These are phyloP conservation scores for Diplosphaera chodatii DNA, from an alignment of 139 green algal species.

Conservation along the genomic window DNA sequence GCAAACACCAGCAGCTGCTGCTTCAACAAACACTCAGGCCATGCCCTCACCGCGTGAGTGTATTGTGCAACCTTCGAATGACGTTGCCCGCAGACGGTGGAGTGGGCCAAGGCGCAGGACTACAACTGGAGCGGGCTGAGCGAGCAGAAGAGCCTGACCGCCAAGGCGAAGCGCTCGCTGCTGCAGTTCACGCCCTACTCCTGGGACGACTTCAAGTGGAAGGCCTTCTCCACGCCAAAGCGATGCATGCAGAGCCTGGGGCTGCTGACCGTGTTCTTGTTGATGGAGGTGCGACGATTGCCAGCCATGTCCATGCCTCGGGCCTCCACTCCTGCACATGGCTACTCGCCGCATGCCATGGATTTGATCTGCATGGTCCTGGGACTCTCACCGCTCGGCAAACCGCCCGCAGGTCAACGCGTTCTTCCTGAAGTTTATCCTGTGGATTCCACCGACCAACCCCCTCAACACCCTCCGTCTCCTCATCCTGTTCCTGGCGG, in stretches of 20 bases:
- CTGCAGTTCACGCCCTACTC: conserved; percentile 75
- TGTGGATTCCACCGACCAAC: conserved; percentile 84
- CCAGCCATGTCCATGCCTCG: no score
- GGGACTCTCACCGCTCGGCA: no score
- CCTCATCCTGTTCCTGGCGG: conserved; percentile 47
- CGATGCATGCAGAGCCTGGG: conserved; percentile 41
- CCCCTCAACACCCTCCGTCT: conserved; percentile 73
- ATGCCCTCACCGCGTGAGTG: no score
- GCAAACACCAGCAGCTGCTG: no score
- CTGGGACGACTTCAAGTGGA: conserved; percentile 65
- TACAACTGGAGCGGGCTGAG: conserved; percentile 66
- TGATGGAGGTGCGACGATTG: conserved; percentile 2
- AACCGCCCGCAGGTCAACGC: conserved; percentile 81
- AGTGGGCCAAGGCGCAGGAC: conserved; percentile 3
- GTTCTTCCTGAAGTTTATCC: conserved; percentile 93
- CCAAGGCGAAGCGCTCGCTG: conserved; percentile 49
- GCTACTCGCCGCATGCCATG: no score
- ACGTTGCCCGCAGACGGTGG: neutral
- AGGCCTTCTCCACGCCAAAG: conserved; percentile 31
- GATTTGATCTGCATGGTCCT: no score
- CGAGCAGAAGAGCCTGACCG: conserved; percentile 45
- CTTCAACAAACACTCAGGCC: no score
- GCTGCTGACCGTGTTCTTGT: conserved; percentile 13
- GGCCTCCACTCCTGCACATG: no score
- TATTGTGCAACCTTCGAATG: no score